Evolutionary conservation across 73 alveolate species (phyloP), one percentile per base, ranked within the genome.

Genomic region (Stentor coeruleus): DNA sequence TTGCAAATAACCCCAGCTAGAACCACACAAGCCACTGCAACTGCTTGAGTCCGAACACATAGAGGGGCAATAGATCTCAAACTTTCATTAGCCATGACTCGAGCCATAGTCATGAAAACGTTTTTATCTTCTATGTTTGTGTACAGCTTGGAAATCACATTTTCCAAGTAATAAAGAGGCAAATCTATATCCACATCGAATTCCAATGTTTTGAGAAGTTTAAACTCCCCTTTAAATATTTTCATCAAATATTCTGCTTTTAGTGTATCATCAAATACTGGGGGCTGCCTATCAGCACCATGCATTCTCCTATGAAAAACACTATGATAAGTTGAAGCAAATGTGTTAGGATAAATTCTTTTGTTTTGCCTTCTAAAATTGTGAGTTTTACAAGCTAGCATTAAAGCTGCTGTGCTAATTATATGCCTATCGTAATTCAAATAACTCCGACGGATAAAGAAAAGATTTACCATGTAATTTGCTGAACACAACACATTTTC

Each of bases 11-110:
- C 79, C 36, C 42, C 83, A 39, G 83, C 83, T 6, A 75, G 72
- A 35, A 75, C 74, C n/a, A 75, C 72, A 75, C 77, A 75, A 39
- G 83, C 83, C 20, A 75, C 72, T 1, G 83, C 83, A n/a, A 75
- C 66, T 15, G 83, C 30, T n/a, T n/a, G 38, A 6, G 66, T 38
- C 58, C 72, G 20, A n/a, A 38, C 28, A 35, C 83, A 75, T 14
- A 75, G 83, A 15, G 83, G 83, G 14, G 66, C 83, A n/a, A 75
- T 75, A 0, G 81, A 37, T 2, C 83, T 37, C 83, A 75, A n/a
- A 38, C 83, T 39, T 40, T 75, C 83, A 37, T 66, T 66, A 14
- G 79, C 79, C 79, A 66, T 66, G 37, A 66, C 79, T 33, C 39
- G n/a, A 11, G 42, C 36, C 79, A 66, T 66, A 11, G 79, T 66